Evolutionary conservation across 192 early-diverging fungal genomes (phyloP).

Genomic region (Dissophora ornata): DNA sequence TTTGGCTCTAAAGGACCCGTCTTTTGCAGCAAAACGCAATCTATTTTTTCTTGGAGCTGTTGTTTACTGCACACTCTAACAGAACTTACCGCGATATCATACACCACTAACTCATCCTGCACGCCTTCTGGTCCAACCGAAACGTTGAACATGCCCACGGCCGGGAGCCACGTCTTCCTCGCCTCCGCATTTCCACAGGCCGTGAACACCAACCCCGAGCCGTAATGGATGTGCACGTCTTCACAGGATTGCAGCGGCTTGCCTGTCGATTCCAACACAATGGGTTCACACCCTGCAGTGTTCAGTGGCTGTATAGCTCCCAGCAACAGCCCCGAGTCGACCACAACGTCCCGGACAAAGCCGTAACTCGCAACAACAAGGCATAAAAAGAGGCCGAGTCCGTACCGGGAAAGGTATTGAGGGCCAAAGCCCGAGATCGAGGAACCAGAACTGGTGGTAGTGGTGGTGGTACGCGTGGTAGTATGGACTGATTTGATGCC

Average conservation of each 20-base stretch:
- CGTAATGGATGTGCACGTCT: slow-evolving; percentile 62
- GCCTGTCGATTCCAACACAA: background rate
- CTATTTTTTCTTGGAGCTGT: too few relatives aligned
- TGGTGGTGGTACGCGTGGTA: too few relatives aligned
- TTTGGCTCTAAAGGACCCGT: too few relatives aligned
- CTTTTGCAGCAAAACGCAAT: too few relatives aligned
- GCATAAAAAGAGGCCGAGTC: too few relatives aligned
- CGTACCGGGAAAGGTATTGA: too few relatives aligned
- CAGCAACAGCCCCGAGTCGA: background rate
- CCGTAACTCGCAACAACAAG: too few relatives aligned
- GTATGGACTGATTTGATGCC: too few relatives aligned
- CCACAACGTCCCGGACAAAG: background rate
- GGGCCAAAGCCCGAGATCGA: too few relatives aligned
- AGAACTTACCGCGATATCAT: slow-evolving; percentile 63
- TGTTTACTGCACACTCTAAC: too few relatives aligned
- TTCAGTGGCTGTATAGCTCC: background rate
- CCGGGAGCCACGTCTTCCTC: slow-evolving; percentile 55
- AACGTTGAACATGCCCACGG: slow-evolving; percentile 10
- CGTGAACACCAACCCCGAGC: slow-evolving; percentile 59
- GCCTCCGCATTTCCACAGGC: slow-evolving; percentile 56
- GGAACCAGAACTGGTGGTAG: too few relatives aligned
- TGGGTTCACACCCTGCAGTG: background rate
- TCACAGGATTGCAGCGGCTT: slow-evolving; percentile 58
- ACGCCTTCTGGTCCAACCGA: slow-evolving; percentile 1
- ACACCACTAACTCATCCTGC: slow-evolving; percentile 55